Evolutionary conservation across 208 protist genomes (phyloP).

Genomic region (Trypanosoma lewisi): DNA sequence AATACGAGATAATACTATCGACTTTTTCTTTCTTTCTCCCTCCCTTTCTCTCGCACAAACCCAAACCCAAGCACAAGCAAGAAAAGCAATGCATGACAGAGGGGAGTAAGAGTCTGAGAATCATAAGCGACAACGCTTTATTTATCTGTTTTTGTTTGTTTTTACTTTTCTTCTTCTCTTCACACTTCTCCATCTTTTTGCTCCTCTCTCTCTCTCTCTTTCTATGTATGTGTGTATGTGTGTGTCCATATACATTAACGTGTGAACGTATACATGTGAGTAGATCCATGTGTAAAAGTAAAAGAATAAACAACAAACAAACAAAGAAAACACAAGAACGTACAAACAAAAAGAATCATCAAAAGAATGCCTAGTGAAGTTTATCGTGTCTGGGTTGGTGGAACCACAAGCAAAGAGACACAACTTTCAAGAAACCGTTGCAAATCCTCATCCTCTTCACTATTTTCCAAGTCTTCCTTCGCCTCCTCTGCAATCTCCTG

Average conservation of each 20-base stretch:
- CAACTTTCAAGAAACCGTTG: conserved; percentile 64
- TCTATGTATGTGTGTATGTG: not conserved
- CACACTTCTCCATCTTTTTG: not conserved
- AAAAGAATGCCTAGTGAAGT: too few species aligned
- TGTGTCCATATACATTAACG: not conserved
- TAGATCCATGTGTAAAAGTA: not conserved
- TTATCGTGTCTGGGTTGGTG: not conserved
- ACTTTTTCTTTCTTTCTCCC: not conserved
- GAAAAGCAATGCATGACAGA: conserved; percentile 3
- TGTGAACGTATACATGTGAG: not conserved
- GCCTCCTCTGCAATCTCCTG: conserved; percentile 18
- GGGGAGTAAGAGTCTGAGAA: conserved; percentile 1
- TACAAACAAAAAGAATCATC: too few species aligned
- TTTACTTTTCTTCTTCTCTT: too few species aligned
- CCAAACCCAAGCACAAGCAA: not conserved
- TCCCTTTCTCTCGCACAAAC: conserved; percentile 1
- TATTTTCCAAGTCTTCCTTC: conserved; percentile 23
- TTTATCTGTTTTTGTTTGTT: too few species aligned
- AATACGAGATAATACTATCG: too few species aligned
- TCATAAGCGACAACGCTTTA: too few species aligned
- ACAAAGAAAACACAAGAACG: too few species aligned
- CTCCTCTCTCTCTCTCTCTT: not conserved
- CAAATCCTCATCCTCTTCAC: conserved; percentile 51
- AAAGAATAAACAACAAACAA: not conserved
- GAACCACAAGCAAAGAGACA: conserved; percentile 33